Evolutionary conservation across 441 rosid species (phyloP).

Genomic region (Geranium incanum): DNA sequence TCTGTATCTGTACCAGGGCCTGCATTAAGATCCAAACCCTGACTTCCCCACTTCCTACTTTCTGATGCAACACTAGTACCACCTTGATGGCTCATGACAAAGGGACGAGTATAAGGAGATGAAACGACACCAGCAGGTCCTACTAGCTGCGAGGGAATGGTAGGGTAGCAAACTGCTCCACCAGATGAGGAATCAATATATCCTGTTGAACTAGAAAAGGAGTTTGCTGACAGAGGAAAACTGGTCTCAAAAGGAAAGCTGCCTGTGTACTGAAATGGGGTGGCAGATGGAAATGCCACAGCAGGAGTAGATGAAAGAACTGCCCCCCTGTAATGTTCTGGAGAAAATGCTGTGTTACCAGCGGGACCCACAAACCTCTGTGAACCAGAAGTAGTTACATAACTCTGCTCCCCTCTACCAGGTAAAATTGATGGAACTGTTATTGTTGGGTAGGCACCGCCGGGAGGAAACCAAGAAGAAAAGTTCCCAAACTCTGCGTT

Average conservation of each 20-base stretch:
- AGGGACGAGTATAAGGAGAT: conserved; percentile 35
- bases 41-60: conserved; percentile 35
- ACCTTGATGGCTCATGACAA: conserved; percentile 23
- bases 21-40: conserved; percentile 35
- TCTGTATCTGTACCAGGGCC: conserved; percentile 37
- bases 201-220: conserved; percentile 32
- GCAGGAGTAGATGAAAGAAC: conserved; percentile 40
- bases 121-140: conserved; percentile 30
- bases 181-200: conserved; percentile 34
- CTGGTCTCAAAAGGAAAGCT: conserved; percentile 31
- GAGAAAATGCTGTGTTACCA: conserved; percentile 25
- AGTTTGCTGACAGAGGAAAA: conserved; percentile 28
- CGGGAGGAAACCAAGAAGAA: conserved; percentile 16
- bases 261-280: conserved; percentile 36
- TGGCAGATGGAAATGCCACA: conserved; percentile 26
- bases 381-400: conserved; percentile 24
- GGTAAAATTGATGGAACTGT: conserved; percentile 16
- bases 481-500: conserved; percentile 15
- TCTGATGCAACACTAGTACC: conserved; percentile 19
- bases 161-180: conserved; percentile 35
- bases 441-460: conserved; percentile 9
- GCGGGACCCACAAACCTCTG: conserved; percentile 32
- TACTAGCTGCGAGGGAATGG: conserved; percentile 29
- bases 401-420: conserved; percentile 20
- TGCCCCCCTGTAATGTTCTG: conserved; percentile 28